Conservation (phyloP, 2,329 filamentous ascomycete genomes). For the Cytospora mali region DNA sequence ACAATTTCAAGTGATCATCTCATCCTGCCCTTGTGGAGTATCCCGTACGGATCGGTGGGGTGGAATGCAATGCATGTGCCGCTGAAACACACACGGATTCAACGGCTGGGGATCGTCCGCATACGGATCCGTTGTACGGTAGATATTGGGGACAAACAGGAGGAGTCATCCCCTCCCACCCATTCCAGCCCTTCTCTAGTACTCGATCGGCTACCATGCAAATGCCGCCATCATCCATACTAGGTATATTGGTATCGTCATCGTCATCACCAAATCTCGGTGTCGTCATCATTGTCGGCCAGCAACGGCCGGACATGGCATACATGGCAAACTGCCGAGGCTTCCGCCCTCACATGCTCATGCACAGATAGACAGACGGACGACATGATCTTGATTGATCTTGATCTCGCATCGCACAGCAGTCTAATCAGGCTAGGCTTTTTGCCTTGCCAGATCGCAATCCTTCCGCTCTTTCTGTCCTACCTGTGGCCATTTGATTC, state of each 20-base stretch:
- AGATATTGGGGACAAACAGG: neutral
- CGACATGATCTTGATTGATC: slow-evolving; percentile 9
- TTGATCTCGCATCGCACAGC: slow-evolving; percentile 14
- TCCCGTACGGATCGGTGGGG: neutral
- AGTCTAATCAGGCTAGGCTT: neutral
- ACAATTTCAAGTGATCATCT: neutral
- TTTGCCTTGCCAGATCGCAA: slow-evolving; percentile 6
- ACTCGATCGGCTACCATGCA: neutral
- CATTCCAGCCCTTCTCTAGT: neutral
- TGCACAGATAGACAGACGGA: neutral
- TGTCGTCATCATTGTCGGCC: neutral
- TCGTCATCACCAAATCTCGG: neutral
- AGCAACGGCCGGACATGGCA: neutral
- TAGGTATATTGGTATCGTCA: neutral
- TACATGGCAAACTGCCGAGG: neutral
- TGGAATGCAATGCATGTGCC: neutral
- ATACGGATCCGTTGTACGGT: neutral
- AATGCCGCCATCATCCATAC: neutral
- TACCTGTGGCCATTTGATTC: slow-evolving; percentile 16
- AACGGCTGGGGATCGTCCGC: neutral
- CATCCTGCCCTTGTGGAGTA: neutral
- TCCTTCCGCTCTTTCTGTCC: slow-evolving; percentile 17
- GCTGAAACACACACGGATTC: slow-evolving; percentile 1
- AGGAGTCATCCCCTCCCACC: neutral
- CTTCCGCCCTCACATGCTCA: neutral